Evolutionary conservation across 2,329 filamentous ascomycete genomes (phyloP).

Genomic region (Knufia petricola): DNA sequence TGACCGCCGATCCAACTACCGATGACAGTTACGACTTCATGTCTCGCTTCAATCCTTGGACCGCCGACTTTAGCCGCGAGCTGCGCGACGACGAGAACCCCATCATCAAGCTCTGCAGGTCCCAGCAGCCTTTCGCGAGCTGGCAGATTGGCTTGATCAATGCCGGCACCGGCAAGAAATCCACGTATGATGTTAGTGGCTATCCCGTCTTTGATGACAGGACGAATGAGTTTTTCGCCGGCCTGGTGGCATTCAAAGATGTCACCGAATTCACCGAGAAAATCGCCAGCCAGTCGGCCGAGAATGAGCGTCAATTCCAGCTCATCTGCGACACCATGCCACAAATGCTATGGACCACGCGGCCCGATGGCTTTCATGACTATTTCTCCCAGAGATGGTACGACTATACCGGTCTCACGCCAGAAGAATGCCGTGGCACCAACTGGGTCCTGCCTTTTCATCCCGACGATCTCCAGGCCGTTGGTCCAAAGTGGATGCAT

Average conservation of each 20-base stretch:
- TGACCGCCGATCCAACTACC: conserved; percentile 32
- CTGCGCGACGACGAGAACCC: conserved; percentile 55
- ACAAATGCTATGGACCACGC: conserved; percentile 65
- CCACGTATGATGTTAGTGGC: conserved; percentile 57
- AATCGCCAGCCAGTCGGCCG: conserved; percentile 58
- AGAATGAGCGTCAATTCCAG: conserved; percentile 64
- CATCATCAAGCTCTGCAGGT: conserved; percentile 54
- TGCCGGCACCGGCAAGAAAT: conserved; percentile 40
- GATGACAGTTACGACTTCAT: conserved; percentile 49
- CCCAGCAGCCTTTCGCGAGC: conserved; percentile 49
- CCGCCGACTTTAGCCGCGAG: conserved; percentile 53
- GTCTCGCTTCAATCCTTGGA: conserved; percentile 51
- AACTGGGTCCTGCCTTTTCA: conserved; percentile 59
- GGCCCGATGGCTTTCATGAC: conserved; percentile 55
- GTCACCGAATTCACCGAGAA: conserved; percentile 60
- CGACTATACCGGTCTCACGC: conserved; percentile 60
- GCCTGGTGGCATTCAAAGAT: conserved; percentile 62
- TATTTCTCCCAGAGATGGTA: conserved; percentile 75
- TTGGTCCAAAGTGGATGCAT: conserved; percentile 49
- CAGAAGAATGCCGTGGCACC: conserved; percentile 52
- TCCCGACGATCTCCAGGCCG: conserved; percentile 55
- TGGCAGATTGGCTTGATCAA: conserved; percentile 56
- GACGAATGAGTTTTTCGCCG: conserved; percentile 63
- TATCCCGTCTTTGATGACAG: conserved; percentile 57
- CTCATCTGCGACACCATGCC: conserved; percentile 66